phyloP scores from a whole-genome alignment of 1,284 basidiomycete species.

The Afroboletus lepidellus region DNA sequence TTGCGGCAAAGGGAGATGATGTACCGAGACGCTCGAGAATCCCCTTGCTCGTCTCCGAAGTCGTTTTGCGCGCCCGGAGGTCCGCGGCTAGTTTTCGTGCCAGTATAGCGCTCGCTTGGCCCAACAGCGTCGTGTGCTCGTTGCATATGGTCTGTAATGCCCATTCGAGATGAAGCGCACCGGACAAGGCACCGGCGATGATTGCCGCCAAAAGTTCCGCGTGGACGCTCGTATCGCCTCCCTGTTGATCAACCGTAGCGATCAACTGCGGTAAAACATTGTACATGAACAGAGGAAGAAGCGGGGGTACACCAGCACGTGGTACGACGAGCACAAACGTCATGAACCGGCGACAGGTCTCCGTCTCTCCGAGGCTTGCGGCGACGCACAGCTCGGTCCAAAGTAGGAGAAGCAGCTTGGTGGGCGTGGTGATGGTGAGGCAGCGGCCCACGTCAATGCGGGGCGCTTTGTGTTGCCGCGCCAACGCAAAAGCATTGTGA shows the following conservation, averaged over 20 bases:
- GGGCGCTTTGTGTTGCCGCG: slow-evolving; percentile 58
- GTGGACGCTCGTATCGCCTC: slow-evolving; percentile 51
- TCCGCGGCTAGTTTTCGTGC: slow-evolving; percentile 60
- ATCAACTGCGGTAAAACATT: slow-evolving; percentile 60
- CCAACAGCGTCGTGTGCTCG: slow-evolving; percentile 49
- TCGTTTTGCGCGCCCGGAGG: slow-evolving; percentile 51
- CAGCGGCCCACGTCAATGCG: slow-evolving; percentile 63
- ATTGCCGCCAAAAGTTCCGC: slow-evolving; percentile 61
- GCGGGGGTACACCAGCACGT: slow-evolving; percentile 51
- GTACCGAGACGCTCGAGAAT: slow-evolving; percentile 59
- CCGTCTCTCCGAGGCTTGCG: slow-evolving; percentile 54
- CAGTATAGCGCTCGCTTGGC: slow-evolving; percentile 59
- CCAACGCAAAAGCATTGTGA: slow-evolving; percentile 50
- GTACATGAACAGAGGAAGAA: slow-evolving; percentile 72
- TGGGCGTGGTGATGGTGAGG: slow-evolving; percentile 52
- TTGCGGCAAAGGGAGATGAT: slow-evolving; percentile 64
- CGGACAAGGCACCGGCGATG: slow-evolving; percentile 61
- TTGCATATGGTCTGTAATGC: slow-evolving; percentile 53
- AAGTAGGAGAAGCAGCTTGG: slow-evolving; percentile 57
- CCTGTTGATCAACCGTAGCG: slow-evolving; percentile 50
- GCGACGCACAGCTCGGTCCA: slow-evolving; percentile 60
- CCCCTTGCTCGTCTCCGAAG: slow-evolving; percentile 45
- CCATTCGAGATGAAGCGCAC: slow-evolving; percentile 67
- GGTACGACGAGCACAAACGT: slow-evolving; percentile 65
- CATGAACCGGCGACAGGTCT: slow-evolving; percentile 57